Evolutionary conservation across 371 early-diverging fungal species (phyloP).

Genomic region (Mucor irregularis): DNA sequence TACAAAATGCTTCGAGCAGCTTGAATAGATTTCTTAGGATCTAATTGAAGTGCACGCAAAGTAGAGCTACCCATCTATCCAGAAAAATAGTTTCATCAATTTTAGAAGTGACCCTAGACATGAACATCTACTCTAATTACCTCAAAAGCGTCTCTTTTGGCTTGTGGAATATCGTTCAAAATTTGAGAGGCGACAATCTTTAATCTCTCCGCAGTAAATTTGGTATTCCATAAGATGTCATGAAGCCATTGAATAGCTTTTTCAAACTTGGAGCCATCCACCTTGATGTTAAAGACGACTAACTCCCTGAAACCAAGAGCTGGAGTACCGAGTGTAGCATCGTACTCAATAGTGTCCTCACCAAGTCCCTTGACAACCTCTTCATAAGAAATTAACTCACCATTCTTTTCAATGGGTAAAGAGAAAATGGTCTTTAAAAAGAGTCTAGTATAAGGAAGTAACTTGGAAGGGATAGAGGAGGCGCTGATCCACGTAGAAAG

Average conservation of each 20-base stretch:
- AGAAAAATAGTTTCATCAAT: not conserved
- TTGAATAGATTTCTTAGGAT: conserved; percentile 53
- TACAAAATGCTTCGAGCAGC: conserved; percentile 51
- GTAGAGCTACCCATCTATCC: conserved; percentile 56
- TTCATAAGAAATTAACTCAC: conserved; percentile 49
- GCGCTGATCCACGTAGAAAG: conserved; percentile 53
- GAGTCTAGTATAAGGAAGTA: conserved; percentile 59
- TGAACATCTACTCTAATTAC: conserved; percentile 44
- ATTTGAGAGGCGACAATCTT: conserved; percentile 62
- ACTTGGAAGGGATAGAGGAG: conserved; percentile 46
- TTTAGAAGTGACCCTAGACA: too few relatives aligned
- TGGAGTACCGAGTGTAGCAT: conserved; percentile 48
- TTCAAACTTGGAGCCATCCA: conserved; percentile 51
- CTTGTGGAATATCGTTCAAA: conserved; percentile 63
- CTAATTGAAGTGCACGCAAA: conserved; percentile 49
- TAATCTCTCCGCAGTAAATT: conserved; percentile 60
- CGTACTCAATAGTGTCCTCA: conserved; percentile 60
- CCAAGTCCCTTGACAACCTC: conserved; percentile 59
- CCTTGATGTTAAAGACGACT: conserved; percentile 52
- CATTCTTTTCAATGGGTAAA: conserved; percentile 53
- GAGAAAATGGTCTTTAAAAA: conserved; percentile 63
- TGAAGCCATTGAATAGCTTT: conserved; percentile 61
- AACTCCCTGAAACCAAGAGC: conserved; percentile 51
- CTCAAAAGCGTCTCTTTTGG: conserved; percentile 62
- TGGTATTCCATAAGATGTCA: conserved; percentile 64